Base-by-base conservation (phyloP, 1,284 basidiomycete genomes). In the Xerocomus subilludens region DNA sequence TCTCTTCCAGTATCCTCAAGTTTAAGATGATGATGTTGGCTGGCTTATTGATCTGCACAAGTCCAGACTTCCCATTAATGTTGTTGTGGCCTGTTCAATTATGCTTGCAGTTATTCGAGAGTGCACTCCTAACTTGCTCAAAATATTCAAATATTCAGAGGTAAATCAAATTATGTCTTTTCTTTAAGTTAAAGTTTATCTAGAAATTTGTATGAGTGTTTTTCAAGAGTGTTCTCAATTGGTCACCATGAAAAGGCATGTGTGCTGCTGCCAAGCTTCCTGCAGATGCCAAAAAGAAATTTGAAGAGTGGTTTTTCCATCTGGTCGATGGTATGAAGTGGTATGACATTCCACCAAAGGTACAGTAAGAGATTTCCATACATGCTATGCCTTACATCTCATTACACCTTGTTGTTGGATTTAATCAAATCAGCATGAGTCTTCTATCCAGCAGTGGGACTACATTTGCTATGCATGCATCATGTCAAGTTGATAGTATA, bases 401-500 rank as follows among this genome's bases (percentile, higher is more conserved):
- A n/a, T 79, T 5, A 67, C 35, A 74, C 67, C 80, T 83, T 9
- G 14, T 82, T 42, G 59, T 80, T 33, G 78, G 81, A 60, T 72
- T 78, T 38, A 78, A 84, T 60, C 81, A 83, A 65, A 79, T 77
- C 0, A 78, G 82, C 0, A 70, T 68, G 10, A 72, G 79, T 60
- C 38, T 81, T 23, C 64, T 83, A 9, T 74, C 76, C 1, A 78
- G 73, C 45, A 79, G 72, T 63, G 72, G 71, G 8, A 70, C 42
- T 4, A 84, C 81, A 1, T 84, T 58, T 56, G 53, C 77, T 21
- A 69, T 79, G 4, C 73, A 56, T n/a, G 81, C 80, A 5, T 65
- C 76, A 1, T 49, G 62, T 21, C 83, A 85, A 59, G 82, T 85
- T 30, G 76, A 80, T 33, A 75, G 82, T 71, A 55, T 77, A 11